These are phyloP conservation scores for Cicer pinnatifidum DNA, from an alignment of 306 rosid genomes.

Conservation along the genomic window DNA sequence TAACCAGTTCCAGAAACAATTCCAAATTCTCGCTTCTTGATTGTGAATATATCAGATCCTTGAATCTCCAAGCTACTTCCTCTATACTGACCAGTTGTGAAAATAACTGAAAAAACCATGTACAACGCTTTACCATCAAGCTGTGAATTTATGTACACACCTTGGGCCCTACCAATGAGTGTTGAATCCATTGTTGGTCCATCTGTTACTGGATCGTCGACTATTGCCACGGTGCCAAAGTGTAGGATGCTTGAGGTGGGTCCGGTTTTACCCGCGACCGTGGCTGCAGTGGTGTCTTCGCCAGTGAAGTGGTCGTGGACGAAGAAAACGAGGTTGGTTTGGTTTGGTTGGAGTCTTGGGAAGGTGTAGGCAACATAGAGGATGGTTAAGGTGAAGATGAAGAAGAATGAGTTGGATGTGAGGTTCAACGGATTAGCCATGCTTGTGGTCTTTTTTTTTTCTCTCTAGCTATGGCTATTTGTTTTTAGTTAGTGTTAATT, in stretches of 20 bases:
- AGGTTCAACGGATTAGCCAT: slow-evolving; percentile 51
- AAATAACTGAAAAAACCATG: slow-evolving; percentile 62
- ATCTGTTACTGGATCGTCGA: slow-evolving; percentile 62
- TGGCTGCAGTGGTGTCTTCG: slow-evolving; percentile 50
- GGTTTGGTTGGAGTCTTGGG: slow-evolving; percentile 51
- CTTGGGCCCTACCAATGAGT: slow-evolving; percentile 66
- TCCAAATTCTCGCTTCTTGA: slow-evolving; percentile 56
- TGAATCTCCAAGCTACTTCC: slow-evolving; percentile 71
- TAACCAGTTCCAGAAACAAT: slow-evolving; percentile 70
- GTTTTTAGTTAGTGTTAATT: not conserved
- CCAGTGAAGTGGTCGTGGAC: slow-evolving; percentile 73
- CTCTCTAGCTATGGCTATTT: not conserved
- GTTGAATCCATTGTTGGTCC: slow-evolving; percentile 53
- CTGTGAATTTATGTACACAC: slow-evolving; percentile 60
- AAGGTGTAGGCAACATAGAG: slow-evolving; percentile 53
- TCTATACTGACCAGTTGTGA: slow-evolving; percentile 54
- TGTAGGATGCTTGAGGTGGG: slow-evolving; percentile 52
- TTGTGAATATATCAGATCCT: slow-evolving; percentile 52
- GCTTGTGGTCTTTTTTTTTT: not conserved
- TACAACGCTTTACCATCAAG: slow-evolving; percentile 58
- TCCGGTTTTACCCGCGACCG: slow-evolving; percentile 57
- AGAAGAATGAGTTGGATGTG: slow-evolving; percentile 50
- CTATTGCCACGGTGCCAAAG: slow-evolving; percentile 62
- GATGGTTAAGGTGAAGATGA: slow-evolving; percentile 51
- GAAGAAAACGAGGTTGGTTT: slow-evolving; percentile 63